Conservation (phyloP, 1,284 basidiomycete genomes). For the Melanopsichium pennsylvanicum region DNA sequence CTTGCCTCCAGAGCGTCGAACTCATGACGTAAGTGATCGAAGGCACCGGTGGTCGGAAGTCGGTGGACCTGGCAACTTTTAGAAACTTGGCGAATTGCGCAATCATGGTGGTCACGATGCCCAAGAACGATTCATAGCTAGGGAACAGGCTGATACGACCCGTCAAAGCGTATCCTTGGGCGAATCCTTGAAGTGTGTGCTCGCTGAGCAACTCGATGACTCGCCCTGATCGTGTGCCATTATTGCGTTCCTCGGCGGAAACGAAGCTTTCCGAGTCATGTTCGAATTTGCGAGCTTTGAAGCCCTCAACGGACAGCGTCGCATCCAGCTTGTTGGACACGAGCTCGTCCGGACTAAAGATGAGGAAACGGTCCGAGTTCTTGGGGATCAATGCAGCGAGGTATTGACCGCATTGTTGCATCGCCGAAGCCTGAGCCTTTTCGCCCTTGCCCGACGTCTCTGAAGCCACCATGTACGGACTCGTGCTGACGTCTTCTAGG, state of each 20-base stretch:
- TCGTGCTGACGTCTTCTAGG: conserved; percentile 73
- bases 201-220: conserved; percentile 87
- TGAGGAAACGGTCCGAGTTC: conserved; percentile 79
- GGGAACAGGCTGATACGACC: conserved; percentile 82
- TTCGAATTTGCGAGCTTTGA: conserved; percentile 76
- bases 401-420: conserved; percentile 76
- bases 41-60: conserved; percentile 77
- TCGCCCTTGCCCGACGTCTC: conserved; percentile 69
- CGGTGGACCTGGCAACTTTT: conserved; percentile 76
- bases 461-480: conserved; percentile 77
- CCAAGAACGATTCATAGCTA: conserved; percentile 85
- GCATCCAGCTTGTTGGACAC: conserved; percentile 86
- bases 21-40: conserved; percentile 87
- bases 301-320: conserved; percentile 70
- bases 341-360: conserved; percentile 92
- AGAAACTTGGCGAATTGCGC: conserved; percentile 82
- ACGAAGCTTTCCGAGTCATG: conserved; percentile 72
- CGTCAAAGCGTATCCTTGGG: conserved; percentile 83
- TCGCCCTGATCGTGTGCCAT: conserved; percentile 72
- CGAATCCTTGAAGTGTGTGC: conserved; percentile 85
- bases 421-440: conserved; percentile 74
- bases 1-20: conserved; percentile 78
- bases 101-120: conserved; percentile 69
- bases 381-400: conserved; percentile 69
- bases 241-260: conserved; percentile 70